A percentile compares a stretch with the other conserved stretches of the same genome.
phyloP scores from a whole-genome alignment of 169 alveolate genomes.

The Toxoplasma gondii region DNA sequence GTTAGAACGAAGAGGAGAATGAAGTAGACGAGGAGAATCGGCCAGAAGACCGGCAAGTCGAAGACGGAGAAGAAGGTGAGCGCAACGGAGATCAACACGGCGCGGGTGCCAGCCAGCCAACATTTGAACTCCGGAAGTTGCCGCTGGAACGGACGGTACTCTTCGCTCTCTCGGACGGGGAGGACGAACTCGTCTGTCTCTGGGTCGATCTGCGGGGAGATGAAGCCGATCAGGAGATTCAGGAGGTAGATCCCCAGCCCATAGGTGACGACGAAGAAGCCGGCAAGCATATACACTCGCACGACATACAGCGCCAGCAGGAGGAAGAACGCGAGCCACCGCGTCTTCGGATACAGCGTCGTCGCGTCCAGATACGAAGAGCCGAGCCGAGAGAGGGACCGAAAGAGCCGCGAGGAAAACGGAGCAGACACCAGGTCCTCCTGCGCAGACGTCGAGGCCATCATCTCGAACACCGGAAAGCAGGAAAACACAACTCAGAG shows the following conservation, averaged over 20 bases:
- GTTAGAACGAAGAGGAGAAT: conserved; percentile 82
- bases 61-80: conserved; percentile 76
- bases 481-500: too few species aligned
- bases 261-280: conserved; percentile 85
- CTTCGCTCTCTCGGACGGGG: conserved; percentile 80
- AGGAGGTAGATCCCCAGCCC: conserved; percentile 84
- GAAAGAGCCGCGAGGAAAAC: not conserved
- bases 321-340: conserved; percentile 73
- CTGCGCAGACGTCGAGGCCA: not conserved
- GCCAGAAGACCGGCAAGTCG: conserved; percentile 90
- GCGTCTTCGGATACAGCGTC: conserved; percentile 76
- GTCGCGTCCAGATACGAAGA: conserved; percentile 71
- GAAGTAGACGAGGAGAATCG: conserved; percentile 85
- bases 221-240: conserved; percentile 84
- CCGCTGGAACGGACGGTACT: conserved; percentile 85
- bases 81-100: conserved; percentile 71
- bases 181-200: conserved; percentile 85
- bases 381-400: not conserved
- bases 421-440: conserved; percentile 15
- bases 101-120: conserved; percentile 80
- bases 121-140: conserved; percentile 84
- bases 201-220: conserved; percentile 87
- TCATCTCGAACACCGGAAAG: not conserved
- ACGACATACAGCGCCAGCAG: conserved; percentile 66
- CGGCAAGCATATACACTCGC: conserved; percentile 73